These are phyloP conservation scores for Auricularia cornea DNA, from an alignment of 768 basidiomycete genomes.

Conservation along the genomic window DNA sequence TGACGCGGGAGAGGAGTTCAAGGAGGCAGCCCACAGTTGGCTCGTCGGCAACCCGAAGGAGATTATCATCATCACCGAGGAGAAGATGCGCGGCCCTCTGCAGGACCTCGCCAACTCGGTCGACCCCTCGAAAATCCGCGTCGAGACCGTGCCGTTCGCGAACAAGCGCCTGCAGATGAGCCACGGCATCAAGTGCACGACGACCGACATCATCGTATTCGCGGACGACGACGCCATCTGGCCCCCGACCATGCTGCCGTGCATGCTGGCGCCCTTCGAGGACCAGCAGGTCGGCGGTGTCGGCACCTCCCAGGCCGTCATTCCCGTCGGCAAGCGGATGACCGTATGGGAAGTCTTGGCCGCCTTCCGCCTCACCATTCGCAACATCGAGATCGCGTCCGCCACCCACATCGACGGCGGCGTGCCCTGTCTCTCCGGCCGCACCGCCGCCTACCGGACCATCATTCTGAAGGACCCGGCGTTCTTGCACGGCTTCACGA, in stretches of 20 bases:
- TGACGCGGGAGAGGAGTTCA: slow-evolving; percentile 93
- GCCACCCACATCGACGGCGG: slow-evolving; percentile 92
- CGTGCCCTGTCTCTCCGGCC: slow-evolving; percentile 82
- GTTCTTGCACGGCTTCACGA: slow-evolving; percentile 87
- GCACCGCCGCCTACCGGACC: slow-evolving; percentile 89
- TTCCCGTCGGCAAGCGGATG: slow-evolving; percentile 67
- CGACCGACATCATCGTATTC: slow-evolving; percentile 90
- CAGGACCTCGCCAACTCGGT: slow-evolving; percentile 85
- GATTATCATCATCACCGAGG: slow-evolving; percentile 70
- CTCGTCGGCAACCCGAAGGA: slow-evolving; percentile 87
- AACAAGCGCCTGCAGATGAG: slow-evolving; percentile 93
- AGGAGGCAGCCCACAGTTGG: slow-evolving; percentile 88
- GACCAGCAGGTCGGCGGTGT: slow-evolving; percentile 91
- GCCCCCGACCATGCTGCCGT: slow-evolving; percentile 86
- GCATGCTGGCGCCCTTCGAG: slow-evolving; percentile 85
- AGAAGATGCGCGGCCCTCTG: slow-evolving; percentile 82
- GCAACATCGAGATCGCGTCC: slow-evolving; percentile 86
- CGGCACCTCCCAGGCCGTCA: slow-evolving; percentile 84
- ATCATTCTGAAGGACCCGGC: slow-evolving; percentile 93
- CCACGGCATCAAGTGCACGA: slow-evolving; percentile 84
- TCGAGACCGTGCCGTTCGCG: slow-evolving; percentile 85
- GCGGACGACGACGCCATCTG: slow-evolving; percentile 95
- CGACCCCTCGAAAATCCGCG: slow-evolving; percentile 74
- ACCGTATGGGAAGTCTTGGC: slow-evolving; percentile 95
- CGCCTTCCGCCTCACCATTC: slow-evolving; percentile 84